Evolutionary conservation across 1,284 basidiomycete genomes (phyloP).

Genomic region (Phylloporus sp.): DNA sequence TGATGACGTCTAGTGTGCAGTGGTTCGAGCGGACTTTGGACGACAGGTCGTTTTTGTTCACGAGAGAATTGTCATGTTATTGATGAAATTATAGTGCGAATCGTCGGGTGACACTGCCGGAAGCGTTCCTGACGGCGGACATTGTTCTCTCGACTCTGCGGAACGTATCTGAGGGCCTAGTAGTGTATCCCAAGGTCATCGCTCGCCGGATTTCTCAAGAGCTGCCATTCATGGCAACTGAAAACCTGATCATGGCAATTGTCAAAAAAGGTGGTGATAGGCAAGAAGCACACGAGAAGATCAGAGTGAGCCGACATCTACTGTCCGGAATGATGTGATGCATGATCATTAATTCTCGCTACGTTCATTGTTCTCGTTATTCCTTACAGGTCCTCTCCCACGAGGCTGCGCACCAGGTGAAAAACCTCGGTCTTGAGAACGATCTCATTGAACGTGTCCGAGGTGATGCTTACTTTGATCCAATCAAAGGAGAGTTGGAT

Average conservation of each 20-base stretch:
- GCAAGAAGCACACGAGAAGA: slow-evolving; percentile 97
- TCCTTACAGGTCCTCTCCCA: slow-evolving; percentile 81
- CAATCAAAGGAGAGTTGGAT: slow-evolving; percentile 70
- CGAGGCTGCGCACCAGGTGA: slow-evolving; percentile 94
- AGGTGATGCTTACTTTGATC: slow-evolving; percentile 64
- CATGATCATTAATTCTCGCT: slow-evolving; percentile 13
- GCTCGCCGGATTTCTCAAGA: slow-evolving; percentile 91
- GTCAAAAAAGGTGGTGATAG: slow-evolving; percentile 95
- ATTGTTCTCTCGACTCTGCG: slow-evolving; percentile 95
- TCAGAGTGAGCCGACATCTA: slow-evolving; percentile 62
- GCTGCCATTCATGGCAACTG: slow-evolving; percentile 98
- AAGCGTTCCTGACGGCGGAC: slow-evolving; percentile 97
- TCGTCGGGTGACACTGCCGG: slow-evolving; percentile 93
- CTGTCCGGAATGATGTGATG: slow-evolving; percentile 25
- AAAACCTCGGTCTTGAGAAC: slow-evolving; percentile 94
- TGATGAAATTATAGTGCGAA: slow-evolving; percentile 70
- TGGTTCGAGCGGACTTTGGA: slow-evolving; percentile 98
- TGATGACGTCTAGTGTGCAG: slow-evolving; percentile 91
- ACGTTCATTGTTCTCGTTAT: slow-evolving; percentile 19
- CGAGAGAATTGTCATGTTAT: slow-evolving; percentile 7
- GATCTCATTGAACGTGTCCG: slow-evolving; percentile 92
- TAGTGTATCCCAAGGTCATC: slow-evolving; percentile 98
- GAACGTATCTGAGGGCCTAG: slow-evolving; percentile 96
- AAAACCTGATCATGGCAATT: slow-evolving; percentile 99
- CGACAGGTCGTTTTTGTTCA: slow-evolving; percentile 64